Evolutionary conservation across 1,139 yeast genomes (phyloP), one percentile per base, ranked within the genome.

Genomic region (Pichia cactophila): DNA sequence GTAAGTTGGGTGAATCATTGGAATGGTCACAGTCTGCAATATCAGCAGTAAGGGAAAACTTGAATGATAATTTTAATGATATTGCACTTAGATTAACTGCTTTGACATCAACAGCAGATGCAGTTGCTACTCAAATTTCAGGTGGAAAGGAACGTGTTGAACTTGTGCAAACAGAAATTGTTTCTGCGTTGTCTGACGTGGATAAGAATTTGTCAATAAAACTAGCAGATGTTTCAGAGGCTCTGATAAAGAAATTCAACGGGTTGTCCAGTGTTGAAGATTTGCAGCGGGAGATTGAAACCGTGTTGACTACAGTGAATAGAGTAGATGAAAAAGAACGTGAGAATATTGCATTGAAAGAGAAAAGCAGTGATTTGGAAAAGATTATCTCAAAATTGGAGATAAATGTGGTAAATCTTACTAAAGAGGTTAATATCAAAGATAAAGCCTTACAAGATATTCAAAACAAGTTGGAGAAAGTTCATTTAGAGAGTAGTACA

Each of bases 31-130:
- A 16, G 12, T 10, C 11, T 4, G 20, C 38, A 35, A 6, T 35
- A 8, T 23, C 11, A 16, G 10, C 23, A n/a, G 8, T 16, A 8
- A 35, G 23, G 23, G 20, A 16, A 17, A 42, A 26, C 14, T 26
- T 50, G 7, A 35, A 38, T 29, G 48, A 50, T 35, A 47, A 43
- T 23, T 50, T 50, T 33, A 49, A 43, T 33, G 52, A 49, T 38
- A 38, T 49, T 11, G 47, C 46, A 2, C 16, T 50, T 9, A 26
- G 50, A 26, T n/a, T 45, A 2, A 45, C 42, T 1, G 43, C 43
- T 31, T 28, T 47, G 6, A 16, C 38, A 4, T 7, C 38, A 16
- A 35, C 38, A 5, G 14, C 38, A 4, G 23, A 17, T n/a, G 16
- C 11, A 4, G 23, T 35, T 16, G 5, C 23, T 8, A 11, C 16